A percentile compares a stretch with the other conserved stretches of the same genome.
phyloP scores from a whole-genome alignment of 176 grass and related monocot genomes.

The Typha latifolia region DNA sequence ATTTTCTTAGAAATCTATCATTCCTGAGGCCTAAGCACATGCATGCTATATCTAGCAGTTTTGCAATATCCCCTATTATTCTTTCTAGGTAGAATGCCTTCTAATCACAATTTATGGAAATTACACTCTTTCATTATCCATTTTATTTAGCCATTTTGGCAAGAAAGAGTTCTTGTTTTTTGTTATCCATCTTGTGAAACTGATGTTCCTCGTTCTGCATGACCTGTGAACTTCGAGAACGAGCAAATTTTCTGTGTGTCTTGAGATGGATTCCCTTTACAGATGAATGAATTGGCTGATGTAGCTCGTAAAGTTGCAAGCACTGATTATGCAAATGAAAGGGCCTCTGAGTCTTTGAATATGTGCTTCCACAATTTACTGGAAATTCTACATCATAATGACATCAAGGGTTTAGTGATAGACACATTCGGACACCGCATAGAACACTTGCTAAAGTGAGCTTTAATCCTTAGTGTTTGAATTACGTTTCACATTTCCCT shows the following conservation, averaged over 20 bases:
- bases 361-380: conserved; percentile 19
- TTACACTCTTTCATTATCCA: too few species aligned
- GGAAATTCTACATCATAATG: conserved; percentile 22
- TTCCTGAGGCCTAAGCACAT: too few species aligned
- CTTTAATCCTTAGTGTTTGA: conserved; percentile 1
- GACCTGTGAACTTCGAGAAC: neutral
- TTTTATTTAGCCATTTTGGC: too few species aligned
- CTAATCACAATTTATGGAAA: too few species aligned
- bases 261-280: conserved; percentile 1
- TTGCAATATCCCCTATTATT: too few species aligned
- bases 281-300: conserved; percentile 28
- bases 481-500: neutral
- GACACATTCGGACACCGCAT: conserved; percentile 37
- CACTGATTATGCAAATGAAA: conserved; percentile 14
- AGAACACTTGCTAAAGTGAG: conserved; percentile 35
- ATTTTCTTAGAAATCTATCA: too few species aligned
- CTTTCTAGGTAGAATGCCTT: too few species aligned
- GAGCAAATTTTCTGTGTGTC: too few species aligned
- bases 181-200: neutral
- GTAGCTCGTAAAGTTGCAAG: conserved; percentile 34
- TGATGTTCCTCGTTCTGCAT: neutral
- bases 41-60: too few species aligned
- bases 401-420: conserved; percentile 37
- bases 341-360: conserved; percentile 10
- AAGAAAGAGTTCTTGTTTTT: neutral